These are phyloP conservation scores for Piper longum DNA, from an alignment of 164 flowering plant genomes.

Conservation along the genomic window DNA sequence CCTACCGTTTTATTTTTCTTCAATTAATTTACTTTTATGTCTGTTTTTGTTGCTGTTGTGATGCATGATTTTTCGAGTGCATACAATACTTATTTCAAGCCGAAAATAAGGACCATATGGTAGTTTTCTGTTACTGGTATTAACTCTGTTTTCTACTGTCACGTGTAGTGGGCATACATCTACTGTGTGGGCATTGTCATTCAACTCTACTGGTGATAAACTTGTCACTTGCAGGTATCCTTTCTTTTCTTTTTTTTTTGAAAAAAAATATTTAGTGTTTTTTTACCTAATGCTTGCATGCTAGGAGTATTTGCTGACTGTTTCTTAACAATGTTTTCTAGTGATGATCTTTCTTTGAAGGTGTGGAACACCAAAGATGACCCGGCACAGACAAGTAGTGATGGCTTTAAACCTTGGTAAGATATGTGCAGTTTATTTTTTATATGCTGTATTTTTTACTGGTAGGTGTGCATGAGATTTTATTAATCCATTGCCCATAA, in stretches of 20 bases:
- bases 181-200: slow-evolving; percentile 30
- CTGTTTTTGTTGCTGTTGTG: too few species aligned
- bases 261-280: too few species aligned
- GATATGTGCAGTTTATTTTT: not conserved
- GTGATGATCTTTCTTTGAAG: slow-evolving; percentile 22
- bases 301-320: too few species aligned
- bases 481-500: too few species aligned
- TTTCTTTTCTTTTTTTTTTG: too few species aligned
- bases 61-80: too few species aligned
- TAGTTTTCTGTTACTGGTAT: not conserved
- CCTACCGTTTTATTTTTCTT: too few species aligned
- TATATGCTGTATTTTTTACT: too few species aligned
- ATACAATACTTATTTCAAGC: too few species aligned
- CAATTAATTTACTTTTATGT: too few species aligned
- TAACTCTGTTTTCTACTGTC: not conserved
- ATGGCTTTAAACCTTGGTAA: slow-evolving; percentile 14
- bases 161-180: slow-evolving; percentile 24
- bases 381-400: slow-evolving; percentile 5
- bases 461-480: too few species aligned
- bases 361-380: slow-evolving; percentile 14
- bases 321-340: not conserved
- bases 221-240: slow-evolving; percentile 28
- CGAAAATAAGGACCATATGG: not conserved
- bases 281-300: too few species aligned
- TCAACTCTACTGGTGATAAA: slow-evolving; percentile 19